Base-by-base conservation (phyloP, 345 rosid genomes). In the Lumnitzera littorea region DNA sequence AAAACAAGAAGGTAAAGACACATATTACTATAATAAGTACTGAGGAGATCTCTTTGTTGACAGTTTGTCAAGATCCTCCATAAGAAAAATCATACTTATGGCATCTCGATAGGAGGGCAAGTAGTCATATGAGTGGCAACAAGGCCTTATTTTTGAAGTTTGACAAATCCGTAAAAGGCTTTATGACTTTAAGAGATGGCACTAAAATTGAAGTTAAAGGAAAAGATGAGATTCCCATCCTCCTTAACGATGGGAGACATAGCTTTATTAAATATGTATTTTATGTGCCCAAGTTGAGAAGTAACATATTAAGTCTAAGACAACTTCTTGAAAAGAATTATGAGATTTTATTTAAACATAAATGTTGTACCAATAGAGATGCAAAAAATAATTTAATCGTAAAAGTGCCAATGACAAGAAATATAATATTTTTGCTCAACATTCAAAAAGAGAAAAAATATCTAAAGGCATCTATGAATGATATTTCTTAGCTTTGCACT, bases 201-300 rank as follows among this genome's bases (percentile, higher is more conserved):
- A 65, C 67, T 2, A 58, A 65, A 43, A 23, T 61, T 17, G 13
- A 4, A 0, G 16, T 55, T 13, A 25, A 50, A 43, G 60, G 62
- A 1, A 65, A 51, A 65, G 25, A 55, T 15, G 20, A 10, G 0
- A 47, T 61, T 20, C 1, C 20, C 1, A 60, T 66, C 24, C 2
- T 2, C 2, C 15, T 13, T 15, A 51, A 66, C 13, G 41, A 66
- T 51, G 51, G n/a, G 4, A n/a, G 27, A 0, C 50, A 16, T 12
- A 0, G 12, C 0, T 50, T 27, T 53, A 61, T 66, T 11, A n/a
- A 46, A 25, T 12, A 70, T 65, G 66, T 64, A 4, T 60, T 47
- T 27, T 49, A 49, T 51, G 56, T 51, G 1, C 51, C 46, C 0
- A 54, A 51, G 7, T 29, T 31, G 48, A 10, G 4, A 24, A 62